A percentile compares a stretch with the other conserved stretches of the same genome.
phyloP scores from a whole-genome alignment of 108 stramenopile species.

The Mediolabrus comicus region DNA sequence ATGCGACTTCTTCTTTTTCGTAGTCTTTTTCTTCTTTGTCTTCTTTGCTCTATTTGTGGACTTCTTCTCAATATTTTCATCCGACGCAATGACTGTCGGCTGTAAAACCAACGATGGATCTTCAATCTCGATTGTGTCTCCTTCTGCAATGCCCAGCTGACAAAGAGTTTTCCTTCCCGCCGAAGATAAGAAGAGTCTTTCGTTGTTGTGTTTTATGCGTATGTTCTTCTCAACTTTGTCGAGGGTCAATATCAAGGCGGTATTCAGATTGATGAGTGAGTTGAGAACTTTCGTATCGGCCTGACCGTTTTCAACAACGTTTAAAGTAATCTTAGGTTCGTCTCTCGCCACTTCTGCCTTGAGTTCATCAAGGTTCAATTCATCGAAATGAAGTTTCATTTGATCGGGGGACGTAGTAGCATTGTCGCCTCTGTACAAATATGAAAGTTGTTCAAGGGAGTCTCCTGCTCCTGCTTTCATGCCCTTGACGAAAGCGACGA shows the following conservation, averaged over 20 bases:
- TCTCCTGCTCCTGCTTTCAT: background rate
- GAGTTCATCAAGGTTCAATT: background rate
- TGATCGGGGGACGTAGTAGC: background rate
- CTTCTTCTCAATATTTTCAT: background rate
- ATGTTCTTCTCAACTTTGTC: background rate
- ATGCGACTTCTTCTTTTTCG: background rate
- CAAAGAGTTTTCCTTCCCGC: background rate
- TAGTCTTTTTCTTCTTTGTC: background rate
- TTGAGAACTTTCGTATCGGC: background rate
- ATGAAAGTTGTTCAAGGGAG: background rate
- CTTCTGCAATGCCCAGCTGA: background rate
- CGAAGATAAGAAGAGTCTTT: background rate
- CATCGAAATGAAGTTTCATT: background rate
- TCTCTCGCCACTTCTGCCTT: background rate
- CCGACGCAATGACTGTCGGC: background rate
- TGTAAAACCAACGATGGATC: background rate
- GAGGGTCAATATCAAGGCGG: background rate
- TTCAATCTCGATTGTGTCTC: background rate
- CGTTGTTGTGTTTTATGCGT: background rate
- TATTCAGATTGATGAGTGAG: background rate
- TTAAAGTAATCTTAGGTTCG: background rate
- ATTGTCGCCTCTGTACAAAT: background rate
- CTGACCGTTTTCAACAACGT: background rate
- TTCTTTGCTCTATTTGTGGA: background rate
- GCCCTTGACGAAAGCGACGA: background rate